Evolutionary conservation across 805 yeast genomes (phyloP).

Genomic region (Citeromyces nyonsensis): DNA sequence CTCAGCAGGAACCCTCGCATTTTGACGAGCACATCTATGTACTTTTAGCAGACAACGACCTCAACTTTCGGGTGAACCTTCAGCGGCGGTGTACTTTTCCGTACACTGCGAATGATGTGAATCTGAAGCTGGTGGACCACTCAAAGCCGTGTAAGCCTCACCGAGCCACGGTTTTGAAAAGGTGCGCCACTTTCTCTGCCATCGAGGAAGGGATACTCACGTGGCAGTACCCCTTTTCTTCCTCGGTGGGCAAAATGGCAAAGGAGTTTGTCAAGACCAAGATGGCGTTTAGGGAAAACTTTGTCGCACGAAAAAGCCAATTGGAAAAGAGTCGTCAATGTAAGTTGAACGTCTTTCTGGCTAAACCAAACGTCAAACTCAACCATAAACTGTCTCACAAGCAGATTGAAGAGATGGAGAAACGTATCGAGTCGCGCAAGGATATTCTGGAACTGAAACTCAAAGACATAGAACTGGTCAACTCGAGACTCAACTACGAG

Average conservation of each 20-base stretch:
- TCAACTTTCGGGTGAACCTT: too few species aligned
- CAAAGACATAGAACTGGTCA: slow-evolving; percentile 34
- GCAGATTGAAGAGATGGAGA: slow-evolving; percentile 6
- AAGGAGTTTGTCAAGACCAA: slow-evolving; percentile 8
- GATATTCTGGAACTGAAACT: slow-evolving; percentile 21
- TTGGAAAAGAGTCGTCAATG: slow-evolving; percentile 6
- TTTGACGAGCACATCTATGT: too few species aligned
- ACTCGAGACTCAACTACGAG: slow-evolving; percentile 53
- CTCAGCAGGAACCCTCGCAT: too few species aligned
- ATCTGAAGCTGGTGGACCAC: too few species aligned
- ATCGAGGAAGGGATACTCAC: slow-evolving; percentile 10
- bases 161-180: too few species aligned
- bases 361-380: slow-evolving; percentile 7
- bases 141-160: too few species aligned
- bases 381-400: neutral
- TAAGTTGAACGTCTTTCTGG: slow-evolving; percentile 2
- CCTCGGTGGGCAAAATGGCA: slow-evolving; percentile 12
- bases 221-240: slow-evolving; percentile 7
- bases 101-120: too few species aligned
- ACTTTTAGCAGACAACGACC: too few species aligned
- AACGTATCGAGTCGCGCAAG: slow-evolving; percentile 5
- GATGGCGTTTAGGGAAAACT: slow-evolving; percentile 7
- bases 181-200: slow-evolving; percentile 6
- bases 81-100: too few species aligned
- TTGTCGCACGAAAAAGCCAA: slow-evolving; percentile 2